Base-by-base conservation (phyloP, 441 rosid species). In the Breynia disticha region DNA sequence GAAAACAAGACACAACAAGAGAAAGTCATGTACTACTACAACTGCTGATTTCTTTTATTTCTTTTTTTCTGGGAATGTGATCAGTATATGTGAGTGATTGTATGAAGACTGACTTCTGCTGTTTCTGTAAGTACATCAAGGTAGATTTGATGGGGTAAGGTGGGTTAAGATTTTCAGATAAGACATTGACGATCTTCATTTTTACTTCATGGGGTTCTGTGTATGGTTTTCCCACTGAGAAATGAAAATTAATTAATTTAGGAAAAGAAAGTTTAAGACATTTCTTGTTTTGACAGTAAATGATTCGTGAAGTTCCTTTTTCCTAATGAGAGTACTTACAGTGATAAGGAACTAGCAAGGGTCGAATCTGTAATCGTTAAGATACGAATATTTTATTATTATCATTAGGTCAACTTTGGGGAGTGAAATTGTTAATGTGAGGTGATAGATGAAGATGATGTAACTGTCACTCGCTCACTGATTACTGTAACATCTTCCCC, bases 121-220 rank as follows among this genome's bases (percentile, higher is more conserved):
- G 35, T n/a, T n/a, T 67, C 76, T 70, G 75, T 68, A 70, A 73
- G 79, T 70, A 77, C 57, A 76, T 79, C 84, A 61, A 74, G 76
- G 47, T 66, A 69, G 87, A 81, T 80, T 72, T 77, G 93, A 76
- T 70, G 84, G 82, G 84, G 86, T 78, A 75, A 72, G 89, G 89
- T 56, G 62, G 48, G 22, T n/a, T 55, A 56, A n/a, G 59, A 57
- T 32, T 37, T 66, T 68, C 54, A 66, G 65, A 58, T 41, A 55
- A 66, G 67, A 59, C 46, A 28, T 21, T 58, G 56, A 41, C 52
- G 64, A 9, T 72, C 73, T 80, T 77, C 56, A 48, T 77, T n/a
- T n/a, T n/a, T 9, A 28, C 35, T 28, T 28, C 35, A 28, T 28
- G 8, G 80, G 77, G 73, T 50, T 67, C 59, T 72, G 76, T 75